Conservation (phyloP, 2,329 filamentous ascomycete genomes). For the Fusarium globosum region DNA sequence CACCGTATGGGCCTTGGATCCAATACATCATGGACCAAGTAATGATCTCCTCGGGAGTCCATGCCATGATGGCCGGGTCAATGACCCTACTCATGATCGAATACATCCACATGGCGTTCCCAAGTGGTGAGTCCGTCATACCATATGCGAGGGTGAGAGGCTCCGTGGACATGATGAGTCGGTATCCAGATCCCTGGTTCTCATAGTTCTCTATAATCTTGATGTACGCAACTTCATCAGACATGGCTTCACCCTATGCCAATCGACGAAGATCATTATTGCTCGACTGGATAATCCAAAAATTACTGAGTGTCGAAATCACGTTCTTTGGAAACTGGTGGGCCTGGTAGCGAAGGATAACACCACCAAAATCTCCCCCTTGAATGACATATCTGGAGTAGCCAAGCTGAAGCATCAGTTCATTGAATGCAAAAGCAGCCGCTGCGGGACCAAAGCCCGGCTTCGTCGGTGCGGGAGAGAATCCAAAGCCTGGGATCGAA, state of each 20-base stretch:
- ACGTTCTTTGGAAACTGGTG: neutral
- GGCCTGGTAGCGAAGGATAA: neutral
- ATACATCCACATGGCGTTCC: neutral
- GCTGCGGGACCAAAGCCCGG: neutral
- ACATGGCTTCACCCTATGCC: neutral
- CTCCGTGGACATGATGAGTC: neutral
- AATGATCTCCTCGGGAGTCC: neutral
- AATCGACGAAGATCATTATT: neutral
- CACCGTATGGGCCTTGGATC: neutral
- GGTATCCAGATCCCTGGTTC: neutral
- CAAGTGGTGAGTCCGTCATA: neutral
- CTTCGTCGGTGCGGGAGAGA: neutral
- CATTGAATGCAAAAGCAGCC: neutral
- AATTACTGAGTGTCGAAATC: neutral
- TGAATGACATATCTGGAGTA: neutral
- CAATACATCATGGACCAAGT: constrained; percentile 4
- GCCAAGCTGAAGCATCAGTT: neutral
- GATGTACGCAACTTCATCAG: neutral
- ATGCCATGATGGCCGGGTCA: neutral
- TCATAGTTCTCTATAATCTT: neutral
- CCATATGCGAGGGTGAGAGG: neutral
- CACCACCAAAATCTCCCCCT: neutral
- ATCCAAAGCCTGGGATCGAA: neutral
- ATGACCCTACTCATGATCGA: neutral
- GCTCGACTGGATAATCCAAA: neutral